Evolutionary conservation across 768 basidiomycete species (phyloP), one percentile per base, ranked within the genome.

Genomic region (Termitomyces sp.): DNA sequence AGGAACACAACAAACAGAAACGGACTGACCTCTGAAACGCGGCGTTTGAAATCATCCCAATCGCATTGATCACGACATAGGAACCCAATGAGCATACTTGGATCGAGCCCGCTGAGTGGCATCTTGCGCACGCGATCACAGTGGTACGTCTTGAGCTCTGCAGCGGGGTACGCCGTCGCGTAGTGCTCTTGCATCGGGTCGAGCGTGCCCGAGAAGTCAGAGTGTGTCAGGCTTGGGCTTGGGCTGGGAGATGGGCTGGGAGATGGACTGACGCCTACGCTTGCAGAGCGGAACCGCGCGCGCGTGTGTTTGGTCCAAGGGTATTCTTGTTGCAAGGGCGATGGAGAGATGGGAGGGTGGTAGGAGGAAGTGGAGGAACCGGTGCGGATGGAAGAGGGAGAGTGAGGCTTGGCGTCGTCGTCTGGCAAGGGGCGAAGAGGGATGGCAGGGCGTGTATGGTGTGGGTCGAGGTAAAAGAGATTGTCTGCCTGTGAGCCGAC

Each of bases 71-170:
- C 85, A 65, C 82, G 83, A 69, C 89, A 88, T 63, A 98, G 68
- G 69, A 99, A 98, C 12, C 95, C 95, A 59, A 98, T 81, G 7
- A 99, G 76, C 97, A 99, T 98, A 65, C 94, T 97, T 24, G 96
- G 97, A 70, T 98, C 97, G 56, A 99, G 75, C 31, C 89, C 90
- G 42, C 85, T 84, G 37, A 98, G 73, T 0, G 89, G 89, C 91
- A 98, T 96, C 83, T 96, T 98, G 68, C 93, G 81, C 41, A 98
- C 89, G 18, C 89, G 85, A n/a, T 99, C 97, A 70, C 94, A 95
- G 72, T 98, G 97, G 77, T 95, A 99, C 13, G 92, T 96, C 66
- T 83, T 83, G 36, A 98, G 75, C 68, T 95, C 92, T 5, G 78
- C 61, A 3, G 81, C 72, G 1, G 81, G 75, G 70, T 98, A 99